Evolutionary conservation across 495 filamentous ascomycete genomes (phyloP).

Genomic region (Penicillium crystallinum): DNA sequence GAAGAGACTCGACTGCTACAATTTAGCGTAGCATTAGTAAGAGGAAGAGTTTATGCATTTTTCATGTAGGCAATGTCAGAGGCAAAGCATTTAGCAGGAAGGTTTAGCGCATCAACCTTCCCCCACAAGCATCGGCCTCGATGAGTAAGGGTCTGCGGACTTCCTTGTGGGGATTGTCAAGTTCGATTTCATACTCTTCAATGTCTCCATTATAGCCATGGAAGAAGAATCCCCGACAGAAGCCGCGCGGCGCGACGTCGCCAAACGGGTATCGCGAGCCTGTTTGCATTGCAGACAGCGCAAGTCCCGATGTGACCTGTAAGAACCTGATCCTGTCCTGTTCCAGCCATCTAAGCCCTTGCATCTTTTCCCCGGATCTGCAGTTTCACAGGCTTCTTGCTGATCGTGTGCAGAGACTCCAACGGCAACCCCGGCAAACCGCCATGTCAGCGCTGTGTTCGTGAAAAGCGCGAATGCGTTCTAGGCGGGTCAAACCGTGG

Average conservation of each 20-base stretch:
- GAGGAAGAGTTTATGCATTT: too few relatives aligned
- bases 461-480: conserved; percentile 55
- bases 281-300: conserved; percentile 59
- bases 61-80: too few relatives aligned
- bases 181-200: background rate
- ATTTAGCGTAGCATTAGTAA: too few relatives aligned
- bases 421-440: conserved; percentile 31
- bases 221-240: conserved; percentile 4
- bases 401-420: conserved; percentile 10
- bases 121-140: conserved; percentile 2
- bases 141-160: conserved; percentile 1
- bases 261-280: conserved; percentile 57
- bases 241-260: conserved; percentile 14
- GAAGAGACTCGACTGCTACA: too few relatives aligned
- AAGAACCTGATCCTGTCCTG: conserved; percentile 19
- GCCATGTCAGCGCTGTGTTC: conserved; percentile 56
- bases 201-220: background rate
- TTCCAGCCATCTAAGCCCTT: background rate
- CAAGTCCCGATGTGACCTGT: conserved; percentile 62
- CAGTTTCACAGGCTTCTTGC: conserved; percentile 8
- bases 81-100: too few relatives aligned
- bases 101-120: background rate
- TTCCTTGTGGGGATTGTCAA: background rate
- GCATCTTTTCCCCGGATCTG: conserved; percentile 10
- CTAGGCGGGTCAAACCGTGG: conserved; percentile 58